A percentile compares a stretch with the other conserved stretches of the same genome.
Evolutionary conservation across 352 stramenopile genomes (phyloP).

Genomic region (Globisporangium recalcitrans): DNA sequence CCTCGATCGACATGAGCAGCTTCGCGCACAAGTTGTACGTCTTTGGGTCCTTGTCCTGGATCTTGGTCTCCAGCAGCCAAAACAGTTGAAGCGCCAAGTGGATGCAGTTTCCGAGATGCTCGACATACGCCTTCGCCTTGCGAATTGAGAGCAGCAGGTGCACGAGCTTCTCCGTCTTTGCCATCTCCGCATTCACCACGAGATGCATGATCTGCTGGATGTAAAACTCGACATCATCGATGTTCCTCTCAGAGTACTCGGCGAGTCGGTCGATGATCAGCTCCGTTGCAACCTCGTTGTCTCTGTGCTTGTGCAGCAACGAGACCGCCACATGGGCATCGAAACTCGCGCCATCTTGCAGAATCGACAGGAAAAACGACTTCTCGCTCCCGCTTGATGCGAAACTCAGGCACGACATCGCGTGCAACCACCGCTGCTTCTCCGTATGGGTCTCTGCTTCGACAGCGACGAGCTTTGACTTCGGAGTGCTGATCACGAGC

Average conservation of each 20-base stretch:
- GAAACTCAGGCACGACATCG: constrained; percentile 62
- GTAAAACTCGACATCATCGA: constrained; percentile 83
- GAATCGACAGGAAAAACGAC: constrained; percentile 45
- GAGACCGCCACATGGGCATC: constrained; percentile 65
- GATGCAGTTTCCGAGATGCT: constrained; percentile 77
- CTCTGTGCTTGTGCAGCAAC: constrained; percentile 66
- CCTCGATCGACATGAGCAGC: constrained; percentile 79
- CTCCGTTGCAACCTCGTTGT: constrained; percentile 54
- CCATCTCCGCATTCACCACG: constrained; percentile 56
- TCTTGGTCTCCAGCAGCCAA: constrained; percentile 75
- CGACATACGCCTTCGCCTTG: constrained; percentile 68
- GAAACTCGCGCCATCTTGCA: constrained; percentile 48
- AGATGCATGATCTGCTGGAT: constrained; percentile 77
- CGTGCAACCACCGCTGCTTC: constrained; percentile 74
- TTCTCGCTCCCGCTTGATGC: constrained; percentile 44
- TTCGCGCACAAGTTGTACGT: constrained; percentile 77
- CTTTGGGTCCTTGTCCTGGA: constrained; percentile 60
- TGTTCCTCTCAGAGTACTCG: constrained; percentile 56
- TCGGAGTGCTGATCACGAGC: constrained; percentile 61
- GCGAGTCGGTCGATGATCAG: constrained; percentile 60
- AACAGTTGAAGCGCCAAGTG: constrained; percentile 69
- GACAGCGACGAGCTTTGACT: constrained; percentile 62
- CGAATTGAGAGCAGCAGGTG: constrained; percentile 75
- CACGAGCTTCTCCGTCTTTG: constrained; percentile 60
- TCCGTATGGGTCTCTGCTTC: constrained; percentile 70